Percentiles rank a stretch among this genome's conserved stretches.
These are phyloP conservation scores for Hypoxylon sp. DNA, from an alignment of 2,329 filamentous ascomycete species.

Conservation along the genomic window DNA sequence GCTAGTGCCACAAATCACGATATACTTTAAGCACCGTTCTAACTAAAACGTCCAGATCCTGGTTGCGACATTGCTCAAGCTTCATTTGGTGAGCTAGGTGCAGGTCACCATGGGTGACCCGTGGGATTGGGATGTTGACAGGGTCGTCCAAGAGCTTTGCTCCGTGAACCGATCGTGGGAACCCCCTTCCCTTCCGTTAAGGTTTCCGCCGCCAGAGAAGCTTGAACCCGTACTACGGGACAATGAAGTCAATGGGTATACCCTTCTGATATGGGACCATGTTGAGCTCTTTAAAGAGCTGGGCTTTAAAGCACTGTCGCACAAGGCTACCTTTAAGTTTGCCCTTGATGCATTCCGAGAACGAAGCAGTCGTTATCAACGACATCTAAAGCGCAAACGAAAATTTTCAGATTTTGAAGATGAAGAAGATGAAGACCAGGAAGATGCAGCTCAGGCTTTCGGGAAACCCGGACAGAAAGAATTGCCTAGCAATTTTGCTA, in stretches of 20 bases:
- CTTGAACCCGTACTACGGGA: constrained; percentile 66
- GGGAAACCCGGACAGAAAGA: too few relatives aligned
- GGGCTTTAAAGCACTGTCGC: constrained; percentile 64
- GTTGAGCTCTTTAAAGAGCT: constrained; percentile 62
- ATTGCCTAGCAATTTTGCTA: too few relatives aligned
- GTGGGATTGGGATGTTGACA: constrained; percentile 75
- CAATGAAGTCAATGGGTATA: constrained; percentile 71
- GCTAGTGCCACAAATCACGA: too few relatives aligned
- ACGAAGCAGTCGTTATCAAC: constrained; percentile 59
- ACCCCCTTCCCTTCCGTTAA: constrained; percentile 45
- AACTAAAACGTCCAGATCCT: too few relatives aligned
- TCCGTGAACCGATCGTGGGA: constrained; percentile 59
- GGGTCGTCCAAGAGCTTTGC: constrained; percentile 73
- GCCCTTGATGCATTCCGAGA: constrained; percentile 65
- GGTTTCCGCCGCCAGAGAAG: constrained; percentile 59
- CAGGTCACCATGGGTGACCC: constrained; percentile 63
- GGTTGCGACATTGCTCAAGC: too few relatives aligned
- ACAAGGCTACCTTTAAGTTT: constrained; percentile 64
- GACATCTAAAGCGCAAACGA: constrained; percentile 41
- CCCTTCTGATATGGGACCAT: constrained; percentile 67
- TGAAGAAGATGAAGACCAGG: constrained; percentile 17
- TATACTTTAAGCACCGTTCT: too few relatives aligned
- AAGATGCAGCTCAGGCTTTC: neutral
- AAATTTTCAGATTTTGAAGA: constrained; percentile 28
- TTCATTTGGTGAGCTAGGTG: too few relatives aligned